Evolutionary conservation across 2,329 filamentous ascomycete species (phyloP), one percentile per base, ranked within the genome.

Genomic region (Penicillium janthinellum): DNA sequence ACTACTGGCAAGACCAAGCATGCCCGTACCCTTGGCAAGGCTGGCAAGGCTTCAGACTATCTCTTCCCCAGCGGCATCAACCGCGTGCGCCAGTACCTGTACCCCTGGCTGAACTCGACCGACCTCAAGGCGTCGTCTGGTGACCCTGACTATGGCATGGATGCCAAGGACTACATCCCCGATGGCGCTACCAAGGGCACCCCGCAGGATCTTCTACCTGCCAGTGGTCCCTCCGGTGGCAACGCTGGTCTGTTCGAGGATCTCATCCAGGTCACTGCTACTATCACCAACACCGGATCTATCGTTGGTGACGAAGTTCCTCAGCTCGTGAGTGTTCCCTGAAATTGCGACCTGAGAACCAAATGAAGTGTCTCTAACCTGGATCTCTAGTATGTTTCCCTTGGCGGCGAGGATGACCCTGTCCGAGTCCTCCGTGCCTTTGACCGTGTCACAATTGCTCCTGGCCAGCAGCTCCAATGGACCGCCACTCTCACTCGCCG

Each of bases 341-440:
- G 31, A 31, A 31, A 31, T 31, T 31, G 25, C 12, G 3, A 34
- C 8, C 34, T n/a, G 5, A 6, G 14, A 12, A 31, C 14, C 22
- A 8, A n/a, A n/a, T 20, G n/a, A 14, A 31, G 4, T n/a, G 17
- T 20, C 20, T 25, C 58, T 64, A 59, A 66, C 35, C 8, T 39
- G n/a, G 55, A 4, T 37, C 44, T 56, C 35, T 49, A 76, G 69
- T 94, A 98, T 76, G 70, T 98, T 56, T 87, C 84, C 34, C 89
- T 96, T 2, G 94, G 93, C 52, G 92, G 91, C 0, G 84, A 89
- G 0, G 83, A 88, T 39, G 90, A 97, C 70, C 82, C 86, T 8
- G 79, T 79, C 58, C 78, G 84, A 44, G 83, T 84, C 2, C 86
- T 98, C 14, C 88, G 94, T 62, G 88, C 88, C 47, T 98, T 97